Evolutionary conservation across 177 flowering plant species (phyloP).

Genomic region (Vitis hybrid): DNA sequence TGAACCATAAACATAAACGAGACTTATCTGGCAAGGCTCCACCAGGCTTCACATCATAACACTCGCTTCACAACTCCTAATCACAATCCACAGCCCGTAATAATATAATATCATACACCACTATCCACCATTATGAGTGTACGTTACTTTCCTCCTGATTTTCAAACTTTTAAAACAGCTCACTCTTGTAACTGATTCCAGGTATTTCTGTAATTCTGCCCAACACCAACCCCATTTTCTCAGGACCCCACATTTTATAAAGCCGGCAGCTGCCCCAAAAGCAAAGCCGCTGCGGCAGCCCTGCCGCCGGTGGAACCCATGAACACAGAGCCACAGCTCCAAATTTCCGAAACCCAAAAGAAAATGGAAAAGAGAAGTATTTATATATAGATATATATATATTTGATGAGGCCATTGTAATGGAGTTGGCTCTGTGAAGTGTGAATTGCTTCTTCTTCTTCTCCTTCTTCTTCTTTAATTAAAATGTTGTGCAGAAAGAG

Average conservation of each 20-base stretch:
- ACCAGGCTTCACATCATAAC: too few species aligned
- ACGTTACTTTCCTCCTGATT: constrained; percentile 33
- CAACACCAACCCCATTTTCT: not conserved
- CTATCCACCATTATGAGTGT: constrained; percentile 23
- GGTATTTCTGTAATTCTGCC: not conserved
- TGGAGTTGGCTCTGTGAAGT: not conserved
- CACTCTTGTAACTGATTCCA: constrained; percentile 7
- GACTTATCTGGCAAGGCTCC: too few species aligned
- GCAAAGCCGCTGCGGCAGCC: constrained; percentile 15
- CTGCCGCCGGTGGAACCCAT: constrained; percentile 22
- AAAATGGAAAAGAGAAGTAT: not conserved
- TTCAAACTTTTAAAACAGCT: constrained; percentile 19
- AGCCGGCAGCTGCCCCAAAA: not conserved
- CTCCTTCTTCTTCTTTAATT: not conserved
- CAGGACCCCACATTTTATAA: not conserved
- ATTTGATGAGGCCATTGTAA: too few species aligned
- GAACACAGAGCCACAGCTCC: constrained; percentile 21
- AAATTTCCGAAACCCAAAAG: not conserved
- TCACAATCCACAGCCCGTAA: not conserved
- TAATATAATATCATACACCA: constrained; percentile 21
- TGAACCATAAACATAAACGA: too few species aligned
- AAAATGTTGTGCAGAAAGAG: constrained; percentile 42
- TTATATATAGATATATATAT: not conserved
- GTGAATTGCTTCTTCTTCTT: not conserved
- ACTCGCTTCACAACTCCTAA: too few species aligned